phyloP scores from a whole-genome alignment of 305 asterid genomes.

The Fraxinus nigra region DNA sequence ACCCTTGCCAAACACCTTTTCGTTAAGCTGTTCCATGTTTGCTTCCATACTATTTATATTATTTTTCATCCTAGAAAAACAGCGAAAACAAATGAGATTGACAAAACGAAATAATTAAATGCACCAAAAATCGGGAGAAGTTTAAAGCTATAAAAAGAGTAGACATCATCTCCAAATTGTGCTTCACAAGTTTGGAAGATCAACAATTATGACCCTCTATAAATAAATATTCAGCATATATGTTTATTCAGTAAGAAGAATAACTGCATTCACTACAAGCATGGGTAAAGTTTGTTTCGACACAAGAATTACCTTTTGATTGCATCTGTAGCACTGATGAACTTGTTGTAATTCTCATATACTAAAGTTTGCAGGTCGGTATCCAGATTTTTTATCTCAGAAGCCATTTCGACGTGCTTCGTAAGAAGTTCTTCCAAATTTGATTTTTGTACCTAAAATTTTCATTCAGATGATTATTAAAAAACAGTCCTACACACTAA shows the following conservation, averaged over 20 bases:
- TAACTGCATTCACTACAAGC: neutral
- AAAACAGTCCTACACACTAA: neutral
- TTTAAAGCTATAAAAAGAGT: neutral
- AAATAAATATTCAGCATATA: neutral
- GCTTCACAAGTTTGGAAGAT: neutral
- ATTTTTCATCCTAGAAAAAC: conserved; percentile 79
- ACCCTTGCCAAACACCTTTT: conserved; percentile 67
- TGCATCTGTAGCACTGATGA: conserved; percentile 92
- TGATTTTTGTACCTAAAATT: conserved; percentile 77
- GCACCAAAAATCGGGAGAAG: neutral
- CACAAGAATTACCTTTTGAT: conserved; percentile 66
- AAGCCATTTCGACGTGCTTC: conserved; percentile 96
- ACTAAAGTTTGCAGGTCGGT: conserved; percentile 98
- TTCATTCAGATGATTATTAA: neutral
- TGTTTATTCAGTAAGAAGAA: neutral
- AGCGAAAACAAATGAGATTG: conserved; percentile 22
- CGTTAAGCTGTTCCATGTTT: conserved; percentile 96
- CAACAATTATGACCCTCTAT: neutral
- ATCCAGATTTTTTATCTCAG: conserved; percentile 92
- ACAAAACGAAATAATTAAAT: conserved; percentile 5
- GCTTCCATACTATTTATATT: conserved; percentile 95
- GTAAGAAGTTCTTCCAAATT: conserved; percentile 88
- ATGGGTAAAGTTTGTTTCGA: conserved; percentile 1
- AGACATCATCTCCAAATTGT: neutral
- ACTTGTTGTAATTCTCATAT: conserved; percentile 96